Evolutionary conservation across 2,329 filamentous ascomycete genomes (phyloP).

Genomic region (Microascus cirrosus): DNA sequence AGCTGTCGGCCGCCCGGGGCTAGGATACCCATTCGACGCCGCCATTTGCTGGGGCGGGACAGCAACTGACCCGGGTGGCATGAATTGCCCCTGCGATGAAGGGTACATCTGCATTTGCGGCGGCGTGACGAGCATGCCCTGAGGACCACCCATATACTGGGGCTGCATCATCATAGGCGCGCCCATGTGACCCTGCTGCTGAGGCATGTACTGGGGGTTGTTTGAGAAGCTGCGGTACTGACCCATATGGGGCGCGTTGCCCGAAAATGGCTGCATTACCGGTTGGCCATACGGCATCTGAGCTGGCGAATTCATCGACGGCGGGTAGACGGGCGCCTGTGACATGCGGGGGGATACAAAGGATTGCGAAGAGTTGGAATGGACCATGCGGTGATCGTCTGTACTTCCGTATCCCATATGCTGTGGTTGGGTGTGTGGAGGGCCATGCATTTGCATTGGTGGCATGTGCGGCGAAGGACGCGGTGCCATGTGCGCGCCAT

Average conservation of each 20-base stretch:
- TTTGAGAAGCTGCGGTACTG: conserved; percentile 62
- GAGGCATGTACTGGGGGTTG: conserved; percentile 58
- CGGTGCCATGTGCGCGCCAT: conserved; percentile 56
- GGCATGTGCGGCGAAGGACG: conserved; percentile 58
- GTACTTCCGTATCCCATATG: conserved; percentile 58
- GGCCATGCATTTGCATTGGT: conserved; percentile 65
- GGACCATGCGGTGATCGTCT: conserved; percentile 84
- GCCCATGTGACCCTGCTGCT: conserved; percentile 60
- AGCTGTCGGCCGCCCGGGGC: conserved; percentile 66
- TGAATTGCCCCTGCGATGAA: conserved; percentile 51
- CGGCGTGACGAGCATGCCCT: conserved; percentile 50
- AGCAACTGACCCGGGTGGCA: conserved; percentile 33
- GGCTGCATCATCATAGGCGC: conserved; percentile 75
- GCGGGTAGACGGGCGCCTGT: conserved; percentile 59
- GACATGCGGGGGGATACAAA: conserved; percentile 75
- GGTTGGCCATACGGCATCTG: conserved; percentile 63
- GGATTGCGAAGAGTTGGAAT: conserved; percentile 70
- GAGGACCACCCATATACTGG: conserved; percentile 64
- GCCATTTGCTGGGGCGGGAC: conserved; percentile 48
- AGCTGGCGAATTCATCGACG: conserved; percentile 55
- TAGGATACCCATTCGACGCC: conserved; percentile 72
- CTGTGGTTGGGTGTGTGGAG: conserved; percentile 57
- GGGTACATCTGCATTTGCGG: conserved; percentile 79
- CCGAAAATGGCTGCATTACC: conserved; percentile 60
- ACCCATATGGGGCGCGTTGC: conserved; percentile 59